phyloP scores from a whole-genome alignment of 2,329 filamentous ascomycete genomes.

The Rugonectria rugulosa region DNA sequence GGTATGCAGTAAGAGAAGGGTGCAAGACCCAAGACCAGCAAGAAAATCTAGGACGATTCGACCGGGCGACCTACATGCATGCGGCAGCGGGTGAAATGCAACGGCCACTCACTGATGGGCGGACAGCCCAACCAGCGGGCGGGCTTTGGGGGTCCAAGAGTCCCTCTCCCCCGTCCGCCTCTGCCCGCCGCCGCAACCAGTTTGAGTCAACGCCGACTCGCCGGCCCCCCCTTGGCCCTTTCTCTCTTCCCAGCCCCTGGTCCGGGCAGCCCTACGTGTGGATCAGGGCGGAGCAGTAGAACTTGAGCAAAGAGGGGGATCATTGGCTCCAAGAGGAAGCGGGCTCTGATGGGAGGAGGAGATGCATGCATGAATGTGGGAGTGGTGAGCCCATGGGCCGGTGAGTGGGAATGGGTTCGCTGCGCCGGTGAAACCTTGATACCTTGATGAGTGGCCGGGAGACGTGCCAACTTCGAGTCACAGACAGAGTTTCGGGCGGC shows the following conservation, averaged over 20 bases:
- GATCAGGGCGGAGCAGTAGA: constrained; percentile 28
- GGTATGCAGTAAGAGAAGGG: constrained; percentile 12
- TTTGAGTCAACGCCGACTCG: constrained; percentile 35
- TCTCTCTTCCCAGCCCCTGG: constrained; percentile 21
- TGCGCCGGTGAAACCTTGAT: no score
- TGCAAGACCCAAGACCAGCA: no score
- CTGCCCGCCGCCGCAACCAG: no score
- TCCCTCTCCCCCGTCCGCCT: no score
- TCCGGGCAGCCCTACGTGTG: constrained; percentile 41
- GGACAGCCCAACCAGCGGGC: background rate
- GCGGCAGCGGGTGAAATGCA: background rate
- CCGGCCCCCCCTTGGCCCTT: background rate
- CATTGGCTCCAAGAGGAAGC: constrained; percentile 30
- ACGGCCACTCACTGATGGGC: background rate
- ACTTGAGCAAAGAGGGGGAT: no score
- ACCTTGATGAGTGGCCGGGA: no score
- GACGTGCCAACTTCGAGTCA: no score
- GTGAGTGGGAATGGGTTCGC: no score
- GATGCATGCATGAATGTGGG: constrained; percentile 19
- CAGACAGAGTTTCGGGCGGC: background rate
- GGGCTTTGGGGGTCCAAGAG: background rate
- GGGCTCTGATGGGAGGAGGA: constrained; percentile 23
- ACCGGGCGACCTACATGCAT: constrained; percentile 9
- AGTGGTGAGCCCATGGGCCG: background rate
- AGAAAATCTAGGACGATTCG: constrained; percentile 26